A percentile compares a stretch with the other conserved stretches of the same genome.
phyloP scores from a whole-genome alignment of 2,329 filamentous ascomycete species.

The Cercospora zeae-maydis region DNA sequence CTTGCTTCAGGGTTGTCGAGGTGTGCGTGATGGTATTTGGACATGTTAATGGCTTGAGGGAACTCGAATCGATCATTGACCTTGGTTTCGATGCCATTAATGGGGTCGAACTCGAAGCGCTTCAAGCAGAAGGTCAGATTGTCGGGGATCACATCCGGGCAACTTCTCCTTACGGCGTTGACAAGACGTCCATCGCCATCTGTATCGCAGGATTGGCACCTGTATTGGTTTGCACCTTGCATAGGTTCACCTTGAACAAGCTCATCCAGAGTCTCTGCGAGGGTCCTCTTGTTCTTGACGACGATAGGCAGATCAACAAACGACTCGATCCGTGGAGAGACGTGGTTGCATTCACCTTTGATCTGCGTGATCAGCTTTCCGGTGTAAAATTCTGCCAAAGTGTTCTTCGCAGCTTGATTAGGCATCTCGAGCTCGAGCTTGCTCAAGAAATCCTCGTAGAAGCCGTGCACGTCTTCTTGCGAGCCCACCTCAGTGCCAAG shows the following conservation, averaged over 20 bases:
- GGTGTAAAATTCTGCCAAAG: constrained; percentile 80
- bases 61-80: constrained; percentile 96
- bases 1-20: constrained; percentile 61
- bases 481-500: constrained; percentile 82
- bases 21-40: constrained; percentile 82
- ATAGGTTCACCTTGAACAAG: constrained; percentile 95
- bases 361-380: constrained; percentile 92
- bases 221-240: constrained; percentile 98
- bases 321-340: constrained; percentile 83
- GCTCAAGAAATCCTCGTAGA: constrained; percentile 91
- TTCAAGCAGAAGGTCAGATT: constrained; percentile 95
- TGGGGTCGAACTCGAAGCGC: constrained; percentile 71
- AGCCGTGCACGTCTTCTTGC: constrained; percentile 98
- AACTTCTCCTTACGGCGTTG: constrained; percentile 82
- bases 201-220: constrained; percentile 82
- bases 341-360: constrained; percentile 87
- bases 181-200: constrained; percentile 57
- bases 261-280: constrained; percentile 86
- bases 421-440: constrained; percentile 81
- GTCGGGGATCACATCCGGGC: constrained; percentile 86
- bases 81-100: constrained; percentile 74
- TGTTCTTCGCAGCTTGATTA: constrained; percentile 63
- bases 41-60: constrained; percentile 77
- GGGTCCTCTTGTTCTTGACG: constrained; percentile 81
- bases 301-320: constrained; percentile 96